phyloP scores from a whole-genome alignment of 208 protist genomes.

The Leishmania aethiopica region DNA sequence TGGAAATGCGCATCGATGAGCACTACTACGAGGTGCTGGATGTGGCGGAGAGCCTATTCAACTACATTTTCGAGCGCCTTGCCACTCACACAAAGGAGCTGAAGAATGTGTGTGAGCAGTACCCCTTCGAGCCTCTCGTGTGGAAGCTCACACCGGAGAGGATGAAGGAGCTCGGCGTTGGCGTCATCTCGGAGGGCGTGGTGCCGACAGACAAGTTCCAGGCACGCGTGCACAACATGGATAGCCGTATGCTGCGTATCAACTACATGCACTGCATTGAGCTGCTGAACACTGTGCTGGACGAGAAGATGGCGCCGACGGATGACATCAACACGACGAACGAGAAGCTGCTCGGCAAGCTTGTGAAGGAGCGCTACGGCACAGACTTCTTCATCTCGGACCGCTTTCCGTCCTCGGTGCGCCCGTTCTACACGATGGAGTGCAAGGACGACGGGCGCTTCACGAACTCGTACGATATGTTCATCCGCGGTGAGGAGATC shows the following conservation, averaged over 20 bases:
- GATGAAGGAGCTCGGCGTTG: constrained; percentile 86
- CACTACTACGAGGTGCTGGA: constrained; percentile 99
- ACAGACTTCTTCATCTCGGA: constrained; percentile 99
- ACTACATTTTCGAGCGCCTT: constrained; percentile 96
- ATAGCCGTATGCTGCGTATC: constrained; percentile 88
- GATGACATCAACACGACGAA: constrained; percentile 96
- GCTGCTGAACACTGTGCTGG: constrained; percentile 91
- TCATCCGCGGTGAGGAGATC: constrained; percentile 99
- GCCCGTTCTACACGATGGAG: constrained; percentile 99
- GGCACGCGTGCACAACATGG: constrained; percentile 77
- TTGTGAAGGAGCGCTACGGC: constrained; percentile 98
- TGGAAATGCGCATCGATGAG: constrained; percentile 99
- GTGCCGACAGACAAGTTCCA: constrained; percentile 82
- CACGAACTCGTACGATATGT: constrained; percentile 99
- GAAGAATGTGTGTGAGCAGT: constrained; percentile 88
- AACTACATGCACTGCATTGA: constrained; percentile 94
- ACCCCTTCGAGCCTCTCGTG: constrained; percentile 93
- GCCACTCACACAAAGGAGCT: constrained; percentile 82
- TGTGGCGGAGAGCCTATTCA: constrained; percentile 96
- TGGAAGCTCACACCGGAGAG: constrained; percentile 83
- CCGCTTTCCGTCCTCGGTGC: constrained; percentile 95
- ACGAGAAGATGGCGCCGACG: constrained; percentile 76
- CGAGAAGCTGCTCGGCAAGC: constrained; percentile 96
- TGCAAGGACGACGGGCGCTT: constrained; percentile 92
- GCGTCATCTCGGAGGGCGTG: constrained; percentile 71